phyloP scores from a whole-genome alignment of 2,329 filamentous ascomycete species.

The Mollisia scopiformis region DNA sequence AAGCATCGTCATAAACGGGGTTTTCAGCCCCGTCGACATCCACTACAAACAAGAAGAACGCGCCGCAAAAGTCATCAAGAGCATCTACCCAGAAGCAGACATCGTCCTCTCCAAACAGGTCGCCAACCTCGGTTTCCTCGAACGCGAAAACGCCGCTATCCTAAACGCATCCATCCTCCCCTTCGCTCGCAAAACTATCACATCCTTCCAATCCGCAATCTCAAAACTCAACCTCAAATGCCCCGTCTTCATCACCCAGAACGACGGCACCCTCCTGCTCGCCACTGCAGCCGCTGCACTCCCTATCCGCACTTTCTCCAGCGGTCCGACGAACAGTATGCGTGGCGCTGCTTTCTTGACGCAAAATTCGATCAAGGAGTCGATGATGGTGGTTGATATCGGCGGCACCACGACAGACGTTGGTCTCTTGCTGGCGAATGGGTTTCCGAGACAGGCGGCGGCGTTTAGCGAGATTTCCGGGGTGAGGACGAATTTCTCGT shows the following conservation, averaged over 20 bases:
- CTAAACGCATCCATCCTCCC: constrained; percentile 62
- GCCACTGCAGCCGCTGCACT: constrained; percentile 53
- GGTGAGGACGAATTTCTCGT: constrained; percentile 58
- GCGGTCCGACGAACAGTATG: constrained; percentile 65
- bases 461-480: constrained; percentile 58
- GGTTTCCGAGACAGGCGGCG: constrained; percentile 61
- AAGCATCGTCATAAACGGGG: constrained; percentile 50
- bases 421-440: constrained; percentile 55
- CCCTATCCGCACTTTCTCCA: constrained; percentile 63
- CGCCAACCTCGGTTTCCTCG: constrained; percentile 50
- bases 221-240: constrained; percentile 54
- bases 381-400: constrained; percentile 55
- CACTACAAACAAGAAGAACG: constrained; percentile 50
- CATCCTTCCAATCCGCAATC: constrained; percentile 55
- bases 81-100: constrained; percentile 11
- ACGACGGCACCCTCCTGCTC: constrained; percentile 61
- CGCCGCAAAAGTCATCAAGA: constrained; percentile 18
- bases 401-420: constrained; percentile 63
- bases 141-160: constrained; percentile 65
- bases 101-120: constrained; percentile 56
- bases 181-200: constrained; percentile 57
- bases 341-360: constrained; percentile 62
- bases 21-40: constrained; percentile 58
- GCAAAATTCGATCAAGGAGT: constrained; percentile 36
- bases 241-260: constrained; percentile 60